Percentiles rank a stretch among this genome's conserved stretches.
Conservation (phyloP, 129 eudicot species). For the Scalesia atractyloides region DNA sequence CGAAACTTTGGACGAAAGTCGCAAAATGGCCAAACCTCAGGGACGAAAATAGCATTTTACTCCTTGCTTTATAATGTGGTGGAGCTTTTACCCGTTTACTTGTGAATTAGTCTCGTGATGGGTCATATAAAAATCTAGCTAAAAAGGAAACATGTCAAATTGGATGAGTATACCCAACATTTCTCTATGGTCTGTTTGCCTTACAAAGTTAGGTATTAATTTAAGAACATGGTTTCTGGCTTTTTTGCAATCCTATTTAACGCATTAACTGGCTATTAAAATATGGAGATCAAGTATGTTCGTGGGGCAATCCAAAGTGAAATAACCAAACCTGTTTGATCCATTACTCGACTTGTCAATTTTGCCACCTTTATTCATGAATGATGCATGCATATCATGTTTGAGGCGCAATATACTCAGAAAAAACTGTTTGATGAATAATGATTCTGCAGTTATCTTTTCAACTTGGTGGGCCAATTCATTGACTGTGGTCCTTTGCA, state of each 20-base stretch:
- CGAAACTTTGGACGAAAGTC: too few relatives aligned
- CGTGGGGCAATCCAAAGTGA: neutral
- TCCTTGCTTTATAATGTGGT: too few relatives aligned
- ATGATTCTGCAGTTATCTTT: slow-evolving; percentile 62
- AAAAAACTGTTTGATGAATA: slow-evolving; percentile 3
- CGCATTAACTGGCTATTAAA: neutral
- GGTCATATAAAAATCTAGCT: slow-evolving; percentile 1
- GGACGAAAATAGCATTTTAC: too few relatives aligned
- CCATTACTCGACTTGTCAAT: neutral
- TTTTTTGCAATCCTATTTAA: neutral
- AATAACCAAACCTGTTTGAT: neutral
- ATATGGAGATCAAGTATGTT: neutral
- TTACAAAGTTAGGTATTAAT: neutral
- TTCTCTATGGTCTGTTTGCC: neutral
- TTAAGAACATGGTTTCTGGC: slow-evolving; percentile 3
- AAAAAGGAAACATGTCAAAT: neutral
- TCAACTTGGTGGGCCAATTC: slow-evolving; percentile 79
- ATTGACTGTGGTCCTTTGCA: slow-evolving; percentile 61
- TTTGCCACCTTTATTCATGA: neutral
- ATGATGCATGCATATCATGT: too few relatives aligned
- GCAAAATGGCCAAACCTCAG: too few relatives aligned
- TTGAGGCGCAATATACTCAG: slow-evolving; percentile 8
- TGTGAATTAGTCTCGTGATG: neutral
- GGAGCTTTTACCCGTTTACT: neutral
- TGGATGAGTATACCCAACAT: neutral